Base-by-base conservation (phyloP, 345 rosid species). In the Noccaea bulbosa region DNA sequence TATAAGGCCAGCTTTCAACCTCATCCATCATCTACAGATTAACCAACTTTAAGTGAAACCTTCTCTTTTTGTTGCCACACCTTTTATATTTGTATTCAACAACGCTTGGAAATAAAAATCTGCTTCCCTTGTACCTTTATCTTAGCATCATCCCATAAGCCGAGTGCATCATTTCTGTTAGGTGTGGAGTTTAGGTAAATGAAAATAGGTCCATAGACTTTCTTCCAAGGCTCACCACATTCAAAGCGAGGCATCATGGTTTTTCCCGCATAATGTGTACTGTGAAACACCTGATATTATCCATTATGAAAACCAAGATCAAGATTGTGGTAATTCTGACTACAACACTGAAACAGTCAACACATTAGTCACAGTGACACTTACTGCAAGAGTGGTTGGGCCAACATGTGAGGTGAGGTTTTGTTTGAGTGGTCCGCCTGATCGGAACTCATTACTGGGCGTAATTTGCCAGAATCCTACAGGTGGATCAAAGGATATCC, bases 401-500 rank as follows among this genome's bases (percentile, higher is more conserved):
- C 99, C 98, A 43, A 89, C 98, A 71, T 91, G 99, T n/a, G 96
- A 94, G 46, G 92, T 86, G 46, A 94, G 89, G 65, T 87, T 88
- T 79, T 94, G 99, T 75, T 94, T 94, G 53, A 88, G 83, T 0
- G 93, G 96, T 71, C 99, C 99, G 24, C 98, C 97, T 44, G 99
- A 85, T 49, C 96, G 87, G 71, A 91, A 89, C 84, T 94, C 99
- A 67, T 87, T 78, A 71, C 98, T 94, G 32, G 98, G 95, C 3
- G 88, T 89, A 69, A 94, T 94, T 83, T 88, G 95, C 99, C 98
- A 94, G 75, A 91, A 94, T 24, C 99, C 99, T 5, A 94, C 84
- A 5, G 96, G 86, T 12, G 97, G 98, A 11, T 81, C 80, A 12
- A 77, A 77, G 75, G 89, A 83, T 72, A 94, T 83, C 99, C 99